phyloP scores from a whole-genome alignment of 306 rosid species.

The Glycyrrhiza uralensis region DNA sequence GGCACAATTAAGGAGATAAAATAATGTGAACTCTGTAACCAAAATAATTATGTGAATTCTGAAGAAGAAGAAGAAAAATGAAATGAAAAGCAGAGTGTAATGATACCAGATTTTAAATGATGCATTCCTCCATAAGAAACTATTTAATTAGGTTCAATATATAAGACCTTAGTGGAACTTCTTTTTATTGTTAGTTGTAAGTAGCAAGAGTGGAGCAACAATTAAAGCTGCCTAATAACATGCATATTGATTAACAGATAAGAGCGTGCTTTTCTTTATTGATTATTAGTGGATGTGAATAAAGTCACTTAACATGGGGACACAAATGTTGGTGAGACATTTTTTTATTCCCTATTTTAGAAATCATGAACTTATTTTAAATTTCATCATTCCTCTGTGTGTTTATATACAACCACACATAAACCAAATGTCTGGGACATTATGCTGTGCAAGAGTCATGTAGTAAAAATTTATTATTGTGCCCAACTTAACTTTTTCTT shows the following conservation, averaged over 20 bases:
- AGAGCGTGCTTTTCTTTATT: slow-evolving; percentile 26
- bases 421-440: background rate
- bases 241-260: slow-evolving; percentile 12
- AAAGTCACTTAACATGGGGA: slow-evolving; percentile 28
- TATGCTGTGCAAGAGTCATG: background rate
- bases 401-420: background rate
- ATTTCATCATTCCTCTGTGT: background rate
- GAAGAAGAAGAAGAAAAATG: background rate
- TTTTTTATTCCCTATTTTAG: slow-evolving; percentile 2
- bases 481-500: background rate
- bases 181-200: slow-evolving; percentile 13
- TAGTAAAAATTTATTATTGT: background rate
- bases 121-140: background rate
- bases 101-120: background rate
- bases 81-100: background rate
- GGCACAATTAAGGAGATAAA: slow-evolving; percentile 21
- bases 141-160: background rate
- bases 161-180: slow-evolving; percentile 5
- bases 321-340: slow-evolving; percentile 10
- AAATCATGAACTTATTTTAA: background rate
- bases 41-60: background rate
- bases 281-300: slow-evolving; percentile 26
- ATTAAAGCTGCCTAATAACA: slow-evolving; percentile 32
- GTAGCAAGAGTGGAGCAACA: slow-evolving; percentile 16
- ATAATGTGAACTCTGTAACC: slow-evolving; percentile 7